These are phyloP conservation scores for Sugiyamaella xylanicola DNA, from an alignment of 1,139 yeast species.

Conservation along the genomic window DNA sequence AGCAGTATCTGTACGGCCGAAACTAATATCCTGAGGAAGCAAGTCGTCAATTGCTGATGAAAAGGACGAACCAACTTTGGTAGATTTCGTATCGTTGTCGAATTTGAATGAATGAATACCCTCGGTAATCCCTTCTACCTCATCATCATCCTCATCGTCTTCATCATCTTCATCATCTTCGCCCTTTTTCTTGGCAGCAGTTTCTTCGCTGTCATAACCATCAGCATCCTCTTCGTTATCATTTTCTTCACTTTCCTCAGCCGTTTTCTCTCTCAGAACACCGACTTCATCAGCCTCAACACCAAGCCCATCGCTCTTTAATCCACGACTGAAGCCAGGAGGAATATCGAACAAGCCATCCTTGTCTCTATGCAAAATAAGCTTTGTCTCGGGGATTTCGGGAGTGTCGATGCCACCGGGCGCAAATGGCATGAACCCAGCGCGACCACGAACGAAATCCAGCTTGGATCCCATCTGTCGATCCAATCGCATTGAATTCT, in stretches of 20 bases:
- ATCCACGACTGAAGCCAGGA: constrained; percentile 78
- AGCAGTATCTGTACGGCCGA: constrained; percentile 44
- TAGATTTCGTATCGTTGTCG: neutral
- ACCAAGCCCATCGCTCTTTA: constrained; percentile 40
- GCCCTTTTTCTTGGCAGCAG: no score
- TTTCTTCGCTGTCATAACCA: constrained; percentile 22
- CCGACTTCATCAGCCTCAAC: constrained; percentile 35
- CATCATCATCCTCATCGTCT: constrained; percentile 6
- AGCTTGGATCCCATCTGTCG: constrained; percentile 66
- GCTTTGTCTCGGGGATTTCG: constrained; percentile 39
- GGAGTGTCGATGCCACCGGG: constrained; percentile 79
- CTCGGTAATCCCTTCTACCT: neutral
- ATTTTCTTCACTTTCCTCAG: constrained; percentile 36
- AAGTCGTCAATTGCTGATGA: constrained; percentile 64
- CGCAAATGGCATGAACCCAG: constrained; percentile 82
- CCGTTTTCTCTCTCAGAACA: constrained; percentile 36
- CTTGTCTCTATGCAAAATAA: constrained; percentile 61
- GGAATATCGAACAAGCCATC: constrained; percentile 81
- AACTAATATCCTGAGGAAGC: constrained; percentile 65
- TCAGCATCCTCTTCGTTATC: constrained; percentile 26
- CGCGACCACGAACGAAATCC: constrained; percentile 66
- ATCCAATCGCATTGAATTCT: constrained; percentile 70
- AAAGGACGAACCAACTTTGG: constrained; percentile 1
- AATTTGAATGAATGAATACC: constrained; percentile 8
- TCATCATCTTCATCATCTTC: constrained; percentile 16